Evolutionary conservation across 352 stramenopile genomes (phyloP).

Genomic region (Elongisporangium prolatum): DNA sequence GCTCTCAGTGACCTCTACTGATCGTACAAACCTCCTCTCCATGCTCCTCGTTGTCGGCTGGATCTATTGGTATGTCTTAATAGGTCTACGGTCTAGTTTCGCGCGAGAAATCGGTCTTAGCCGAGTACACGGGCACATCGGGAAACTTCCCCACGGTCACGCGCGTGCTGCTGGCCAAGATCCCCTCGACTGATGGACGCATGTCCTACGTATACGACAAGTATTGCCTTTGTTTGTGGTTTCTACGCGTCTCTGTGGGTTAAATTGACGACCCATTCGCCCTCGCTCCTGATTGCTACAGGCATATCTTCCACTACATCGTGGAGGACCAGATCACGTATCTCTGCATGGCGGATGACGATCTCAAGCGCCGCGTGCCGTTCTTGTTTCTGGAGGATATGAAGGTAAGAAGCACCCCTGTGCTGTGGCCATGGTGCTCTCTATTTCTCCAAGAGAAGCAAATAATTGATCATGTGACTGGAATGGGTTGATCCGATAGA

Average conservation of each 20-base stretch:
- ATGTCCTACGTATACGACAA: slow-evolving; percentile 99
- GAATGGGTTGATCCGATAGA: slow-evolving; percentile 13
- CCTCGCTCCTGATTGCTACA: slow-evolving; percentile 9
- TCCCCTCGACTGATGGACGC: slow-evolving; percentile 89
- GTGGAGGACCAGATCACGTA: slow-evolving; percentile 95
- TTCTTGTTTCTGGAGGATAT: slow-evolving; percentile 99
- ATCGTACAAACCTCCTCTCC: not conserved
- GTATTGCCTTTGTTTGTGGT: slow-evolving; percentile 28
- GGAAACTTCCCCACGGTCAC: slow-evolving; percentile 99
- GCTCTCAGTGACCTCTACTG: not conserved
- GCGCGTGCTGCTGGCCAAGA: slow-evolving; percentile 95
- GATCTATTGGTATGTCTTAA: not conserved
- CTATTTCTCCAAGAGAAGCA: not conserved
- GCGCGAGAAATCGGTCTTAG: slow-evolving; percentile 96
- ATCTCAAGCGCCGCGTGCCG: slow-evolving; percentile 93
- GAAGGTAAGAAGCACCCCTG: slow-evolving; percentile 46
- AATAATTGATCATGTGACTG: not conserved
- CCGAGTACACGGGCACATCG: slow-evolving; percentile 95
- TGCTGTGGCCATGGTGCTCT: not conserved
- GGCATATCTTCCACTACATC: slow-evolving; percentile 95
- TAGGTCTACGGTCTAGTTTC: slow-evolving; percentile 96
- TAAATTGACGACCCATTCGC: not conserved
- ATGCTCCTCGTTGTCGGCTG: not conserved
- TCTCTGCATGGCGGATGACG: slow-evolving; percentile 97
- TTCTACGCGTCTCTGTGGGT: not conserved